A percentile compares a stretch with the other conserved stretches of the same genome.
phyloP scores from a whole-genome alignment of 2,329 filamentous ascomycete genomes.

The Zalaria sp. region DNA sequence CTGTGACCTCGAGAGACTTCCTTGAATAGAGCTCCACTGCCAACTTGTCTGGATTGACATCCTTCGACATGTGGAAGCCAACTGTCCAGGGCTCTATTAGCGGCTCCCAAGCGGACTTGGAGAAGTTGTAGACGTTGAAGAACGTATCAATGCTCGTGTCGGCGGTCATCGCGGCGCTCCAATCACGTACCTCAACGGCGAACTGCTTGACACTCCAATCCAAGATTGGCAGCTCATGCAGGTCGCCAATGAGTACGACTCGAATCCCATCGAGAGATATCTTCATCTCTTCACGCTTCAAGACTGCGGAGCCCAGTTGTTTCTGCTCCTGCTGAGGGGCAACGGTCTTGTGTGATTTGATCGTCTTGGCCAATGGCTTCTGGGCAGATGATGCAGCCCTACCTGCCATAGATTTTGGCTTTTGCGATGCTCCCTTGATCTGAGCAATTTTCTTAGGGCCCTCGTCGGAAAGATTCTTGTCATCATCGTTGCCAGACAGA shows the following conservation, averaged over 20 bases:
- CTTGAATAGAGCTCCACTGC: conserved; percentile 78
- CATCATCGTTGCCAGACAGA: conserved; percentile 47
- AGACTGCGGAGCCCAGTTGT: conserved; percentile 32
- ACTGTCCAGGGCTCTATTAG: conserved; percentile 92
- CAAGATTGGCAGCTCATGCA: conserved; percentile 88
- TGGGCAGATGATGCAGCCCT: conserved; percentile 26
- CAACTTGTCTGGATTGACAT: conserved; percentile 59
- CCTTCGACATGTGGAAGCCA: conserved; percentile 75
- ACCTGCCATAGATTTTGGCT: conserved; percentile 14
- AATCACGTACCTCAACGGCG: conserved; percentile 71
- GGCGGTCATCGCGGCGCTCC: conserved; percentile 76
- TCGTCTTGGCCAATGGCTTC: conserved; percentile 26
- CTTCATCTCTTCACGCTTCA: conserved; percentile 68
- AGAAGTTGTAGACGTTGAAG: conserved; percentile 96
- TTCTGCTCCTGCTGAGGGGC: conserved; percentile 16
- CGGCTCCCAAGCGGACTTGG: conserved; percentile 96
- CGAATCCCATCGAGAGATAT: conserved; percentile 77
- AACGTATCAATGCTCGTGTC: conserved; percentile 88
- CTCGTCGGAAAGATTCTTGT: conserved; percentile 35
- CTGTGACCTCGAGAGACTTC: conserved; percentile 78
- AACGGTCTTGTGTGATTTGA: conserved; percentile 7
- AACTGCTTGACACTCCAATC: conserved; percentile 91
- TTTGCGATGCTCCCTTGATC: conserved; percentile 28
- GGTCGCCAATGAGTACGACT: conserved; percentile 84
- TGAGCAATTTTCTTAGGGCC: conserved; percentile 42